Conservation (phyloP, 208 protist genomes). For the Crithidia thermophila region DNA sequence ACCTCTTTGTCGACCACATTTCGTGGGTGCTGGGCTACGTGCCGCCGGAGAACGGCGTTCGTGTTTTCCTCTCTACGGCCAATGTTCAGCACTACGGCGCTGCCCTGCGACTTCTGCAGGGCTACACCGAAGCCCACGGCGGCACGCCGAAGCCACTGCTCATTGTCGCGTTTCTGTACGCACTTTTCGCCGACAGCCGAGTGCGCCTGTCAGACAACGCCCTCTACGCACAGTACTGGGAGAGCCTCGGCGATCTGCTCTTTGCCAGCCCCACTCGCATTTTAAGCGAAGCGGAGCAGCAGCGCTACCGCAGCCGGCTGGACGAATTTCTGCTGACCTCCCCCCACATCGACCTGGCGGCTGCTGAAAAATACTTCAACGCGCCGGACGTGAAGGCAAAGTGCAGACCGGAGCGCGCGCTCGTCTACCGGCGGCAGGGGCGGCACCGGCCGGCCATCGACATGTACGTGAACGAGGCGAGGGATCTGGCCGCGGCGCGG, state of each 20-base stretch:
- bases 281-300: not conserved
- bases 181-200: constrained; percentile 13
- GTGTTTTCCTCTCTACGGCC: constrained; percentile 19
- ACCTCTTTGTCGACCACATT: constrained; percentile 18
- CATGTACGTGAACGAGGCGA: constrained; percentile 65
- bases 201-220: constrained; percentile 11
- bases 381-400: constrained; percentile 27
- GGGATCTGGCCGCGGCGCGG: constrained; percentile 43
- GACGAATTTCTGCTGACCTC: constrained; percentile 54
- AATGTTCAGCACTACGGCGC: constrained; percentile 17
- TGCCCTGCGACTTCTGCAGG: constrained; percentile 18
- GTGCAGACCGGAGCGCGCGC: constrained; percentile 49
- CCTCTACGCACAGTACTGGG: constrained; percentile 29
- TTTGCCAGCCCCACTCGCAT: not conserved
- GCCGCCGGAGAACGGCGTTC: constrained; percentile 13
- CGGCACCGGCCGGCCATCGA: constrained; percentile 54
- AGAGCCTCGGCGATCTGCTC: constrained; percentile 25
- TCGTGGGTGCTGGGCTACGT: constrained; percentile 25
- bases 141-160: constrained; percentile 10
- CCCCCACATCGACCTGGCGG: constrained; percentile 30
- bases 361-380: constrained; percentile 44
- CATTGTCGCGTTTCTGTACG: constrained; percentile 10
- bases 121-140: not conserved
- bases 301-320: constrained; percentile 29
- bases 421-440: constrained; percentile 61